phyloP scores from a whole-genome alignment of 202 grass and related monocot species.

The Eragrostis tef region DNA sequence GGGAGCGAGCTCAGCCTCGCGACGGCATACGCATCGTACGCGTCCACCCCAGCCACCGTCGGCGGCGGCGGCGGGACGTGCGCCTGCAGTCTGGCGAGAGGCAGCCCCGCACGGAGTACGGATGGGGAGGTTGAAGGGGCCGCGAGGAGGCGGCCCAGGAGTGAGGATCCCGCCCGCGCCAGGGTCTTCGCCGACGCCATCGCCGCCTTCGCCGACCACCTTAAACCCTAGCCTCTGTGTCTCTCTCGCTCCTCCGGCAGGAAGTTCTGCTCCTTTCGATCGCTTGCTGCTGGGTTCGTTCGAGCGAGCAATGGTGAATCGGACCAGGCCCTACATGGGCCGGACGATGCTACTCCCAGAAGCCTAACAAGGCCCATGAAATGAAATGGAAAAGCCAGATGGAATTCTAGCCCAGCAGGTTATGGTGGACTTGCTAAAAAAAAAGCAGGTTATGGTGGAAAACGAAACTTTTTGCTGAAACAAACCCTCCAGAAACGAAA shows the following conservation, averaged over 20 bases:
- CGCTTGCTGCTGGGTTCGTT: not conserved
- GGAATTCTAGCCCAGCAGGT: no score
- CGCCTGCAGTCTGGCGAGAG: constrained; percentile 48
- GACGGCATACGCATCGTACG: constrained; percentile 51
- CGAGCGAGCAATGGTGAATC: not conserved
- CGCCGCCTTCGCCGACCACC: not conserved
- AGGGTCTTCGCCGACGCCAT: constrained; percentile 68
- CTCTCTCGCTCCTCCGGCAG: no score
- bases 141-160: constrained; percentile 63
- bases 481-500: no score
- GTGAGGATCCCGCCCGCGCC: constrained; percentile 60
- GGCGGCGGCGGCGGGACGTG: constrained; percentile 29
- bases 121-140: constrained; percentile 12
- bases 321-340: not conserved
- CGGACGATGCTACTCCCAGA: not conserved
- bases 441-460: no score
- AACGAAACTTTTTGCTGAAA: no score
- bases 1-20: constrained; percentile 56
- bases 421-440: no score
- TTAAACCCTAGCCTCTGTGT: constrained; percentile 61
- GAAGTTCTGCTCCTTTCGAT: no score
- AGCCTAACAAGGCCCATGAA: not conserved
- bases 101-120: constrained; percentile 45
- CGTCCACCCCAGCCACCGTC: constrained; percentile 17
- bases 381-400: no score